These are phyloP conservation scores for Nemania sp. DNA, from an alignment of 2,329 filamentous ascomycete genomes.

Conservation along the genomic window DNA sequence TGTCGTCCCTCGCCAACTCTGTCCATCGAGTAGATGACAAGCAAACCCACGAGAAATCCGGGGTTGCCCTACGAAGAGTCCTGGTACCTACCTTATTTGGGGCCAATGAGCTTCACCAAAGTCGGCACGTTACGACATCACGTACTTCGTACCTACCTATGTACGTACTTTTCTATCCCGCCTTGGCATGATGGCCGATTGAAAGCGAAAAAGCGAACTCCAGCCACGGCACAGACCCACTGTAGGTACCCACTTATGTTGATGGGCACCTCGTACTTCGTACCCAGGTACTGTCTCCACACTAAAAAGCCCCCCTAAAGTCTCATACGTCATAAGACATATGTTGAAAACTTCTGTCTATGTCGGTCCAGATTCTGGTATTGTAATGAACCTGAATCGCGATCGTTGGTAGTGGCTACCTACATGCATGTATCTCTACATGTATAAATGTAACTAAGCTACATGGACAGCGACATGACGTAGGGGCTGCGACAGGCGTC, in stretches of 20 bases:
- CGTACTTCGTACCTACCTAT: too few species aligned
- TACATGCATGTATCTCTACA: too few species aligned
- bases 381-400: slow-evolving; percentile 11
- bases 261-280: too few species aligned
- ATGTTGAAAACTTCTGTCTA: not conserved
- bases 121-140: not conserved
- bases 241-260: too few species aligned
- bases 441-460: too few species aligned
- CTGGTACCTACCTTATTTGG: too few species aligned
- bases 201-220: not conserved
- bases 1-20: too few species aligned
- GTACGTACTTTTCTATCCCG: too few species aligned
- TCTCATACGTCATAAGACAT: slow-evolving; percentile 31
- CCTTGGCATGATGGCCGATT: too few species aligned
- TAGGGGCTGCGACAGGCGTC: not conserved
- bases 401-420: slow-evolving; percentile 3
- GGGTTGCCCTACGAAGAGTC: too few species aligned
- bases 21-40: too few species aligned
- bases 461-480: slow-evolving; percentile 5
- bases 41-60: not conserved
- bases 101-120: not conserved
- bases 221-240: not conserved
- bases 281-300: too few species aligned
- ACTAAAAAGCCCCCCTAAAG: not conserved
- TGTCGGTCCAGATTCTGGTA: not conserved